phyloP scores from a whole-genome alignment of 805 yeast species.

The Kluyveromyces siamensis region DNA sequence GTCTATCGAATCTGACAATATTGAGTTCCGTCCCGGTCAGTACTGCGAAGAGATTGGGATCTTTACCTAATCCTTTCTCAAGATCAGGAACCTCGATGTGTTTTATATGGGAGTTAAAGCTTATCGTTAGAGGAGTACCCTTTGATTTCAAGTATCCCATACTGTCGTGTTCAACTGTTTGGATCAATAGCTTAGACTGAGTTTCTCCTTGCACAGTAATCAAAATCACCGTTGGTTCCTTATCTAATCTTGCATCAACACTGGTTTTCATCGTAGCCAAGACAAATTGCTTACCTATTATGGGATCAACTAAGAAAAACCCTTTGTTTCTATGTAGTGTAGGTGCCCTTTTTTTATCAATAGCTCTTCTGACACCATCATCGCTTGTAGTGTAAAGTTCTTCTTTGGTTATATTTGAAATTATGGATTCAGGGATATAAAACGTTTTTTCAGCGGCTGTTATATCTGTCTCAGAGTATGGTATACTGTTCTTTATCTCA shows the following conservation, averaged over 20 bases:
- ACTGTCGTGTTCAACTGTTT: background rate
- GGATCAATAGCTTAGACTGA: background rate
- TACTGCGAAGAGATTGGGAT: slow-evolving; percentile 27
- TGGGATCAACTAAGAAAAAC: background rate
- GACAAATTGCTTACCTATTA: background rate
- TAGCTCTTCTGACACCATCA: background rate
- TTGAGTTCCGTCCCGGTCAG: slow-evolving; percentile 31
- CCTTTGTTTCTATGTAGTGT: background rate
- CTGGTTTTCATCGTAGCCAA: background rate
- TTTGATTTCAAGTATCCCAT: background rate
- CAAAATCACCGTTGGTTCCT: background rate
- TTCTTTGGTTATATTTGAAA: slow-evolving; percentile 1
- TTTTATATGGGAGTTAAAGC: slow-evolving; percentile 32
- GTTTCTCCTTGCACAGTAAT: background rate
- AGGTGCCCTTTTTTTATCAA: background rate
- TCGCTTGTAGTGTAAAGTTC: slow-evolving; percentile 2
- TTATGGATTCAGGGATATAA: background rate
- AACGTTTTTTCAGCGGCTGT: background rate
- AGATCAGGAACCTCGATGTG: slow-evolving; percentile 31
- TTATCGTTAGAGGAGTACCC: slow-evolving; percentile 8
- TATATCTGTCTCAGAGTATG: background rate
- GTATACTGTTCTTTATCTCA: background rate
- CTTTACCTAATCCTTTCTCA: slow-evolving; percentile 14
- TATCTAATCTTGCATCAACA: slow-evolving; percentile 1
- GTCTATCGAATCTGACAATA: slow-evolving; percentile 25